These are phyloP conservation scores for Sporobolomyces pararoseus DNA, from an alignment of 768 basidiomycete species.

Conservation along the genomic window DNA sequence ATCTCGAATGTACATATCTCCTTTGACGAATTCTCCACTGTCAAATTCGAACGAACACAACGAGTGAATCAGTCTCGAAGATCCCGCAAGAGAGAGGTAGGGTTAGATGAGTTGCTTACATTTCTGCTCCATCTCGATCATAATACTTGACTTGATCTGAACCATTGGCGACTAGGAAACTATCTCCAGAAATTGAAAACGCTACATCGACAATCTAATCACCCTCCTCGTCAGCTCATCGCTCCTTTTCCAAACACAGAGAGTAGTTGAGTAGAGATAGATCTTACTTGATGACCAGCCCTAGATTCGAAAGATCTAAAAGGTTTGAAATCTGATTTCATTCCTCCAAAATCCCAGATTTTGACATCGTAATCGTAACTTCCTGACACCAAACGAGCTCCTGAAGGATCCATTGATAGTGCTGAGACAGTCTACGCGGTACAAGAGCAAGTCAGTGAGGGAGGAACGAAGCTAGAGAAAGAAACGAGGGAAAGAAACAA, in stretches of 20 bases:
- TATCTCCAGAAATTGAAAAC: constrained; percentile 80
- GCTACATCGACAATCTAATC: constrained; percentile 80
- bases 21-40: constrained; percentile 65
- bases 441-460: not conserved
- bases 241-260: not conserved
- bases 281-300: constrained; percentile 25
- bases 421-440: constrained; percentile 69
- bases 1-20: constrained; percentile 96
- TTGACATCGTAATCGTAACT: constrained; percentile 98
- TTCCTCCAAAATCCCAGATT: constrained; percentile 98
- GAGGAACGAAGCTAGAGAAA: not conserved
- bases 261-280: not conserved
- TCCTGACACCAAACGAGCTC: constrained; percentile 83
- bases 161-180: constrained; percentile 81
- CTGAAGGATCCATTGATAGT: constrained; percentile 84
- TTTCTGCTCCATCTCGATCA: constrained; percentile 86
- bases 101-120: constrained; percentile 54
- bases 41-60: constrained; percentile 46
- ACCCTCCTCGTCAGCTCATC: not conserved
- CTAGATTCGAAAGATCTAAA: constrained; percentile 92
- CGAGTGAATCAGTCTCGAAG: no score
- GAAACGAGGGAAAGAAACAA: no score
- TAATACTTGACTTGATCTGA: constrained; percentile 83
- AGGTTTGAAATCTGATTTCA: constrained; percentile 77
- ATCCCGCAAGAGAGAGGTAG: no score